phyloP scores from a whole-genome alignment of 352 stramenopile genomes.

The Thraustochytrium sp. region DNA sequence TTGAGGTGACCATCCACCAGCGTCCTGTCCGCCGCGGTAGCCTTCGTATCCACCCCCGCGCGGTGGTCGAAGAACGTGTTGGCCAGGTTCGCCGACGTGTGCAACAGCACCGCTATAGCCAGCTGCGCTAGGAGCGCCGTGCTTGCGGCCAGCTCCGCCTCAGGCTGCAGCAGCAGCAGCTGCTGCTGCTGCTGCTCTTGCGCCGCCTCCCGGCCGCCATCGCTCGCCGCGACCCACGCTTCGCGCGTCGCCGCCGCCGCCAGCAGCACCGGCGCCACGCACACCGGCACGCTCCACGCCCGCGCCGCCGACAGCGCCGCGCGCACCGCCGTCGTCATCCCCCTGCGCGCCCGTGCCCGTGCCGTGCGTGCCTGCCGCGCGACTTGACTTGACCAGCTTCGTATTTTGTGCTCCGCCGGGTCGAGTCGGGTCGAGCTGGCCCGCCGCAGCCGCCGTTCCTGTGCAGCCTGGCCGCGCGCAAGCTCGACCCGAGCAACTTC shows the following conservation, averaged over 20 bases:
- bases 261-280: not conserved
- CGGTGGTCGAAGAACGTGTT: constrained; percentile 3
- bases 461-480: no score
- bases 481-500: no score
- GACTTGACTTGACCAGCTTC: no score
- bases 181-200: not conserved
- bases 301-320: not conserved
- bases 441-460: no score
- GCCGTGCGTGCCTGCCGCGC: no score
- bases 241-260: not conserved
- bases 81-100: not conserved
- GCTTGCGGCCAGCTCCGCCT: not conserved
- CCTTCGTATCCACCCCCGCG: not conserved
- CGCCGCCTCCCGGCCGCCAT: not conserved
- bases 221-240: not conserved
- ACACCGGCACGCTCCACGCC: not conserved
- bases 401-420: no score
- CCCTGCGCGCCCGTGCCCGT: no score
- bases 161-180: not conserved
- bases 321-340: not conserved
- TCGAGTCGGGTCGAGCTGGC: no score
- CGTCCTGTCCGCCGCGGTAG: not conserved
- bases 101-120: not conserved
- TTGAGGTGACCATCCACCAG: not conserved
- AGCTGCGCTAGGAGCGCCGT: not conserved